Evolutionary conservation across 1,284 basidiomycete genomes (phyloP).

Genomic region (Volvariella surrecta): DNA sequence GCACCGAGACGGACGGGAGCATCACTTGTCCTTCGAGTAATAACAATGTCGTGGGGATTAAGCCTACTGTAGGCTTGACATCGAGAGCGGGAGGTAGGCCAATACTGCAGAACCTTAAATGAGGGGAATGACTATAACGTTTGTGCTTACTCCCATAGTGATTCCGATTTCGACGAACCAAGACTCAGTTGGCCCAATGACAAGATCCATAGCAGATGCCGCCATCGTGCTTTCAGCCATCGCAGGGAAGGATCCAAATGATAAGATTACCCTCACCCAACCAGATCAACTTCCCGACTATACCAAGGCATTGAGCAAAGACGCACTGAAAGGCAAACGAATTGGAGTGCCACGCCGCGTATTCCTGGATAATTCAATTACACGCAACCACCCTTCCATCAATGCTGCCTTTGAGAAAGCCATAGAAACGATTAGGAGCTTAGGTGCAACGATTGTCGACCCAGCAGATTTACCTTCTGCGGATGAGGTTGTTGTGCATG

Average conservation of each 20-base stretch:
- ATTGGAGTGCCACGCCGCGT: conserved; percentile 50
- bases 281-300: conserved; percentile 47
- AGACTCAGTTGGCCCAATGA: conserved; percentile 57
- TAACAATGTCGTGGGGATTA: conserved; percentile 52
- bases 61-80: conserved; percentile 53
- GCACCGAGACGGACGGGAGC: conserved; percentile 60
- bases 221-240: conserved; percentile 52
- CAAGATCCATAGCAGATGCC: conserved; percentile 49
- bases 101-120: no score
- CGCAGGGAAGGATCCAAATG: conserved; percentile 45
- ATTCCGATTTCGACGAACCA: conserved; percentile 55
- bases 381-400: conserved; percentile 33
- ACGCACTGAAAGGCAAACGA: conserved; percentile 45
- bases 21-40: conserved; percentile 45
- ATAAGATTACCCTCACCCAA: conserved; percentile 54
- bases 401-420: conserved; percentile 42
- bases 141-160: conserved; percentile 27
- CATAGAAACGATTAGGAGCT: conserved; percentile 31
- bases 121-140: no score
- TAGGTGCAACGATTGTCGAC: conserved; percentile 56
- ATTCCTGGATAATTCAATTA: conserved; percentile 34
- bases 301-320: conserved; percentile 36
- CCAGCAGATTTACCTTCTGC: conserved; percentile 53
- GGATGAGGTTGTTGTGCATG: conserved; percentile 38
- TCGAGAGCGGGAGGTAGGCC: conserved; percentile 49